These are phyloP conservation scores for Tuber umbilicatum DNA, from an alignment of 495 filamentous ascomycete genomes.

Conservation along the genomic window DNA sequence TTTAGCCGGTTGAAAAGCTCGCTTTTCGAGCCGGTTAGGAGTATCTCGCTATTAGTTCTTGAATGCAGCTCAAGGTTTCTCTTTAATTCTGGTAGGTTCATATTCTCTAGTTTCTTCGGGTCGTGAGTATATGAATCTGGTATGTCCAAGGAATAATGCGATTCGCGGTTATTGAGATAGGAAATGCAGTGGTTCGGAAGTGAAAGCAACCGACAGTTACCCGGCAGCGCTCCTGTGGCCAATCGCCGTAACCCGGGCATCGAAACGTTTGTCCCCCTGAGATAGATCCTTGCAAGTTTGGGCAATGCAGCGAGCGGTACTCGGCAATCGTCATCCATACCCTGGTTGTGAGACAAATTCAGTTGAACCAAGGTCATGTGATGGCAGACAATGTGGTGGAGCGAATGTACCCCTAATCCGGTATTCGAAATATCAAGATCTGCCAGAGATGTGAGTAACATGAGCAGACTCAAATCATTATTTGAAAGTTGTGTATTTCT, in stretches of 20 bases:
- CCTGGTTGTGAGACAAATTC: conserved; percentile 37
- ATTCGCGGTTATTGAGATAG: conserved; percentile 32
- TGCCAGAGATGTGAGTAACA: conserved; percentile 33
- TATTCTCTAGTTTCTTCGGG: conserved; percentile 24
- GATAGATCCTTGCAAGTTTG: conserved; percentile 36
- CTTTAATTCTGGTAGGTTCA: conserved; percentile 37
- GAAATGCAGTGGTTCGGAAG: conserved; percentile 35
- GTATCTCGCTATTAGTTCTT: conserved; percentile 37
- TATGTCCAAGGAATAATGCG: conserved; percentile 37
- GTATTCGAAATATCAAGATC: conserved; percentile 36
- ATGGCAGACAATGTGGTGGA: conserved; percentile 39
- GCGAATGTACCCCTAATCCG: conserved; percentile 30
- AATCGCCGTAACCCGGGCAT: conserved; percentile 42
- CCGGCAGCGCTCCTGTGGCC: conserved; percentile 29
- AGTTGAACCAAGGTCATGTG: conserved; percentile 32
- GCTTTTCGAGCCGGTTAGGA: conserved; percentile 36
- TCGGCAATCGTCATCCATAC: conserved; percentile 40
- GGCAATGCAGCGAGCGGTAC: conserved; percentile 38
- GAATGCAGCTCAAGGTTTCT: conserved; percentile 42
- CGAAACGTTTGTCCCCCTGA: conserved; percentile 42
- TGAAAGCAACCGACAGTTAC: conserved; percentile 40
- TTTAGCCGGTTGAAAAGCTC: conserved; percentile 36
- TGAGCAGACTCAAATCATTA: conserved; percentile 36
- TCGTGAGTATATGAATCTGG: conserved; percentile 38
- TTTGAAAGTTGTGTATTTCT: conserved; percentile 29